phyloP scores from a whole-genome alignment of 1,139 yeast species.

The Candida neerlandica region DNA sequence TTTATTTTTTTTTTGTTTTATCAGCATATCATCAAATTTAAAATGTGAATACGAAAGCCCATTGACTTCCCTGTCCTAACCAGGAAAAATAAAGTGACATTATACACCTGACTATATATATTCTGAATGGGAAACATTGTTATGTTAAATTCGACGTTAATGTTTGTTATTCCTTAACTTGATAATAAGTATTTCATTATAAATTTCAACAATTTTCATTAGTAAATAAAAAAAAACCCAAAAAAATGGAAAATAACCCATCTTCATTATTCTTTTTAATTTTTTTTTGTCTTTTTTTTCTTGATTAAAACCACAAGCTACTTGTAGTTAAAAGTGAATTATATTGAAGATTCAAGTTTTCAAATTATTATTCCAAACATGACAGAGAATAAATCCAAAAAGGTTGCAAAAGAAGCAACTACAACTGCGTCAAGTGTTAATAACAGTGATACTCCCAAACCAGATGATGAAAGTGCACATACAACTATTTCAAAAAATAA shows the following conservation, averaged over 20 bases:
- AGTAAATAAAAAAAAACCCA: neutral
- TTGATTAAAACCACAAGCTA: neutral
- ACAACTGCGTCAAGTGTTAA: neutral
- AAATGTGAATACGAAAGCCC: neutral
- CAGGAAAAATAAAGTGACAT: neutral
- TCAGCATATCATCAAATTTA: slow-evolving; percentile 1
- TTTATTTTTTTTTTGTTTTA: neutral
- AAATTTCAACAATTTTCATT: slow-evolving; percentile 1
- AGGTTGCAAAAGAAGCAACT: neutral
- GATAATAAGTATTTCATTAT: neutral
- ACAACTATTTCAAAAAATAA: neutral
- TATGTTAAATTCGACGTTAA: neutral
- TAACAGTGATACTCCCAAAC: neutral
- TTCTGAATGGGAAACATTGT: neutral
- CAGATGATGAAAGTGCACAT: neutral
- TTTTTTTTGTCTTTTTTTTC: neutral
- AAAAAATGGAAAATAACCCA: neutral
- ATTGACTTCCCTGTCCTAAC: no score
- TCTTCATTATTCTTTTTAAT: neutral
- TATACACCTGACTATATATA: neutral
- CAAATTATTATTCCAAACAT: neutral
- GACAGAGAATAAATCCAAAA: slow-evolving; percentile 2
- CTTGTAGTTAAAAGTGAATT: no score
- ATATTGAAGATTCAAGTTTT: neutral
- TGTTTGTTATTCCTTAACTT: slow-evolving; percentile 3